phyloP scores from a whole-genome alignment of 805 yeast genomes.

The Candida germanica region DNA sequence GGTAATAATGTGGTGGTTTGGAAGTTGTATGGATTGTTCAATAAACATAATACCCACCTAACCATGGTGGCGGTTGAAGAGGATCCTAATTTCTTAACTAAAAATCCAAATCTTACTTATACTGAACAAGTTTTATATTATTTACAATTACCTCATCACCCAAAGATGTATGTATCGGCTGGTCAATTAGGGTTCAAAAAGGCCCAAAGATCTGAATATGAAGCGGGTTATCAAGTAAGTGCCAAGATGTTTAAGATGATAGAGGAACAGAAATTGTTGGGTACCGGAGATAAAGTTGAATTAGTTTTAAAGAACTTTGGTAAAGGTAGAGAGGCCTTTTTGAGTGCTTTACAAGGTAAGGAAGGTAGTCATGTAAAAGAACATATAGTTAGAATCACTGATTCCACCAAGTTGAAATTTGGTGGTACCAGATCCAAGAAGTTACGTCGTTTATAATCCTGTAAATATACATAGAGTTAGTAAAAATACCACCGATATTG shows the following conservation, averaged over 20 bases:
- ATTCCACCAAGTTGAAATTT: constrained; percentile 76
- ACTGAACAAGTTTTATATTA: constrained; percentile 75
- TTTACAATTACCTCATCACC: constrained; percentile 75
- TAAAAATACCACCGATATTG: neutral
- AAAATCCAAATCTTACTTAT: constrained; percentile 53
- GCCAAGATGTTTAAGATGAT: constrained; percentile 69
- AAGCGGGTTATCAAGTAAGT: constrained; percentile 85
- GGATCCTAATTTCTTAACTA: constrained; percentile 55
- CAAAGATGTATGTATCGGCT: constrained; percentile 64
- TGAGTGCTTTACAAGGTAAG: constrained; percentile 79
- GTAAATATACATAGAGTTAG: constrained; percentile 5
- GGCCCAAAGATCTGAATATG: constrained; percentile 87
- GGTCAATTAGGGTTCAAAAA: constrained; percentile 90
- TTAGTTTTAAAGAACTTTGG: constrained; percentile 79
- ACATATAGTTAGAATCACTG: constrained; percentile 69
- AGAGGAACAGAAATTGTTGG: constrained; percentile 55
- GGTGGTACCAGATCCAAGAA: constrained; percentile 92
- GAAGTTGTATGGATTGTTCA: constrained; percentile 72
- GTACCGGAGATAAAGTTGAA: constrained; percentile 60
- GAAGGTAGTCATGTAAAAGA: constrained; percentile 74
- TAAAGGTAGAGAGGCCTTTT: constrained; percentile 84
- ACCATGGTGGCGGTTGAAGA: constrained; percentile 71
- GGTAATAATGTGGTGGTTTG: constrained; percentile 51
- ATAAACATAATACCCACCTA: constrained; percentile 78
- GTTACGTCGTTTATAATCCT: constrained; percentile 61